Conservation (phyloP, 1,139 yeast genomes). For the Yamadazyma aaseri region DNA sequence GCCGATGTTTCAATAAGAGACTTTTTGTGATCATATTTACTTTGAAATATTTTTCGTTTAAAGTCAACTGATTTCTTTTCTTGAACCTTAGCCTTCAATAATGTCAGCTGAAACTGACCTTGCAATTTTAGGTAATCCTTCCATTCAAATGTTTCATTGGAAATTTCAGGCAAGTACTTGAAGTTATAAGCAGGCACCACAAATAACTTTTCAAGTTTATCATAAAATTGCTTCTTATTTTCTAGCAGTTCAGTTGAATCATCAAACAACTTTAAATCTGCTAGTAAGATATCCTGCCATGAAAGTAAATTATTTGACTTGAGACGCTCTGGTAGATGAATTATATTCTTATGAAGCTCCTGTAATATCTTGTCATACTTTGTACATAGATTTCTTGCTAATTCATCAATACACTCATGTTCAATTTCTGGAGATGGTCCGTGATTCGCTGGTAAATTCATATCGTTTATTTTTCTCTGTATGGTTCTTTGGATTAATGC, state of each 20-base stretch:
- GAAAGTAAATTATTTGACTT: conserved; percentile 2
- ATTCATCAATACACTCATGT: conserved; percentile 16
- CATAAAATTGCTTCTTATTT: conserved; percentile 8
- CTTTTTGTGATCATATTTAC: conserved; percentile 2
- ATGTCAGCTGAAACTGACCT: background rate
- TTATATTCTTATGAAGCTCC: no score
- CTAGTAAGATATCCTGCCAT: conserved; percentile 17
- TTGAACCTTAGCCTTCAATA: conserved; percentile 1
- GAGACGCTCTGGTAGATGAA: background rate
- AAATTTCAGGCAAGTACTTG: conserved; percentile 10
- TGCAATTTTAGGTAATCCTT: conserved; percentile 4
- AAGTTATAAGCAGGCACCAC: conserved; percentile 10
- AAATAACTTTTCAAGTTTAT: conserved; percentile 11
- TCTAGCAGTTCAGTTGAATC: background rate
- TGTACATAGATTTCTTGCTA: conserved; percentile 23
- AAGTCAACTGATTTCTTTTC: conserved; percentile 5
- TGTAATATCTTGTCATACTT: conserved; percentile 19
- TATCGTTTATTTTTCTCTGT: conserved; percentile 15
- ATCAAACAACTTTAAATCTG: conserved; percentile 7
- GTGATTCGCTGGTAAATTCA: conserved; percentile 9
- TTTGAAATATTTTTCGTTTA: conserved; percentile 8
- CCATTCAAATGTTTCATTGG: conserved; percentile 8
- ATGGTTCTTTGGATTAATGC: conserved; percentile 36
- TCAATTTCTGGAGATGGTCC: conserved; percentile 21
- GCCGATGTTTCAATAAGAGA: conserved; percentile 6